Percentiles rank a stretch among this genome's conserved stretches.
Conservation (phyloP, 345 rosid species). For the Eucalyptus curtisii region DNA sequence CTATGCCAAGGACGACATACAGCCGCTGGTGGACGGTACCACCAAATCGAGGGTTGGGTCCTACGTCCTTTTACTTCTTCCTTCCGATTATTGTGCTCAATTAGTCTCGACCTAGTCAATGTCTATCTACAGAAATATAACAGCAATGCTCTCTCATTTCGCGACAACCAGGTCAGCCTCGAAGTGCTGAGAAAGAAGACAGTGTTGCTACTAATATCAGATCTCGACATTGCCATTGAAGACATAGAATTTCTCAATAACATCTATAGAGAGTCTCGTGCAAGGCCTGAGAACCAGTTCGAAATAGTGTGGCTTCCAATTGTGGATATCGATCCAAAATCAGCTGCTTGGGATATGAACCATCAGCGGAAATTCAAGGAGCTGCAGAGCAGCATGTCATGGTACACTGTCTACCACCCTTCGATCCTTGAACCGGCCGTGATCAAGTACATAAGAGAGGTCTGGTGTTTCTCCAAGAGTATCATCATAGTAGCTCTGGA, state of each 20-base stretch:
- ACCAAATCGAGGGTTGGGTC: conserved; percentile 9
- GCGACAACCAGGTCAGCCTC: background rate
- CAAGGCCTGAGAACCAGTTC: background rate
- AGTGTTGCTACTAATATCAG: conserved; percentile 16
- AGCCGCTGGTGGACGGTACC: conserved; percentile 19
- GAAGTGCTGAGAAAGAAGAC: conserved; percentile 6
- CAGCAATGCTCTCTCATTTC: background rate
- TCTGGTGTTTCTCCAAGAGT: conserved; percentile 7
- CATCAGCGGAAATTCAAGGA: conserved; percentile 6
- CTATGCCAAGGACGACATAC: conserved; percentile 22
- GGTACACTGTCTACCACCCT: conserved; percentile 16
- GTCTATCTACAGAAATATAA: background rate
- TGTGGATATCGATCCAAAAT: conserved; percentile 4
- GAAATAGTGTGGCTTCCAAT: conserved; percentile 39
- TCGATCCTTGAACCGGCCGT: conserved; percentile 10
- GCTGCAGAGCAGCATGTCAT: conserved; percentile 6
- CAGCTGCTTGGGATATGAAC: conserved; percentile 4
- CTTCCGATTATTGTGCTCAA: background rate
- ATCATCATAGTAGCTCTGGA: conserved; percentile 12
- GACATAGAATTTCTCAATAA: conserved; percentile 9
- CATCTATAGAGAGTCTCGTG: conserved; percentile 2
- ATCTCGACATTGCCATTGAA: conserved; percentile 13
- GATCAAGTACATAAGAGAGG: conserved; percentile 12
- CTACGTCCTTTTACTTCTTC: background rate
- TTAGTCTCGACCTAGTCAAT: background rate